These are phyloP conservation scores for Orbilia brochopaga DNA, from an alignment of 2,329 filamentous ascomycete species.

Conservation along the genomic window DNA sequence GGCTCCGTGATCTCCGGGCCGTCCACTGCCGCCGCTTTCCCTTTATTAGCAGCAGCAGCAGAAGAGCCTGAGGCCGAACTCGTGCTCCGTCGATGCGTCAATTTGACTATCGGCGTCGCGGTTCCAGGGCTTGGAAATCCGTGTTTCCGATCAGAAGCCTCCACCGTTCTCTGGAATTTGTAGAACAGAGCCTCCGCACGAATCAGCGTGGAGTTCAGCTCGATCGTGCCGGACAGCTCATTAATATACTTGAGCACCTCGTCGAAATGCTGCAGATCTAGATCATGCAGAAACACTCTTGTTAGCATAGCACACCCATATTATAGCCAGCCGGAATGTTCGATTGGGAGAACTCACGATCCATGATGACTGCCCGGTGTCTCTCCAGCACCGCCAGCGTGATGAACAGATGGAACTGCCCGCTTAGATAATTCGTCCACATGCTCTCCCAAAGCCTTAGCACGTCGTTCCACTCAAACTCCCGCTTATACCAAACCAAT, in stretches of 20 bases:
- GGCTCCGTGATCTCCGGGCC: slow-evolving; percentile 47
- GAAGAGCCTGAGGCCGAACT: slow-evolving; percentile 19
- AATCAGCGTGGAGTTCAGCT: slow-evolving; percentile 82
- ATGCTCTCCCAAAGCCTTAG: slow-evolving; percentile 87
- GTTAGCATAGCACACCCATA: slow-evolving; percentile 2
- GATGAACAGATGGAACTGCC: slow-evolving; percentile 92
- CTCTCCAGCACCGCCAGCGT: slow-evolving; percentile 94
- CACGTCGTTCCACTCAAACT: slow-evolving; percentile 88
- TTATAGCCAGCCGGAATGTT: not conserved
- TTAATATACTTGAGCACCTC: slow-evolving; percentile 99
- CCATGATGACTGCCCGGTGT: slow-evolving; percentile 94
- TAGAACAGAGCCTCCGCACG: slow-evolving; percentile 87
- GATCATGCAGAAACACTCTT: no score
- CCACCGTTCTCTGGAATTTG: slow-evolving; percentile 84
- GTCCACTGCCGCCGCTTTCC: slow-evolving; percentile 30
- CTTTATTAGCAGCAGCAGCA: no score
- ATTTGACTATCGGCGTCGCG: slow-evolving; percentile 35
- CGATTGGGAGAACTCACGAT: slow-evolving; percentile 59
- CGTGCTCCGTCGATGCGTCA: slow-evolving; percentile 35
- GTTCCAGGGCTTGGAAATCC: slow-evolving; percentile 57
- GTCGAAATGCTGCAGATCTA: slow-evolving; percentile 84
- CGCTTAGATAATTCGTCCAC: slow-evolving; percentile 90
- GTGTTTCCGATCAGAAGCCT: slow-evolving; percentile 88
- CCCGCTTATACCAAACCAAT: slow-evolving; percentile 97
- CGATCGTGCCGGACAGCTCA: slow-evolving; percentile 90